phyloP scores from a whole-genome alignment of 2,329 filamentous ascomycete species.

The Fusarium nematophilum region DNA sequence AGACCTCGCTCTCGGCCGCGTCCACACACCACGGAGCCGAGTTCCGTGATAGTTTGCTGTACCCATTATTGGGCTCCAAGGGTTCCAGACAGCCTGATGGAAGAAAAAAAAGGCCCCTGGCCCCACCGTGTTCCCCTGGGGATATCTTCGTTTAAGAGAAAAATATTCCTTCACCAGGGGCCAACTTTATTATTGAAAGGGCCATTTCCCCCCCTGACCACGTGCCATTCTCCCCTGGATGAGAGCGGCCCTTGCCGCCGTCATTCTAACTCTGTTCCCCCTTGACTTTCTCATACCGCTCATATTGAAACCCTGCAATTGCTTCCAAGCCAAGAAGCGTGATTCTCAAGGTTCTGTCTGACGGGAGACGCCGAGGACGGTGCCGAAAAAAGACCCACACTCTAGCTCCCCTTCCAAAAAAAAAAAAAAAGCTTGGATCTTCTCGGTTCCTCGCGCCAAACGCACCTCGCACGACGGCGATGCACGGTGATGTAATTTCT shows the following conservation, averaged over 20 bases:
- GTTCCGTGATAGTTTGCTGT: conserved; percentile 10
- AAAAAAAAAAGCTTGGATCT: conserved; percentile 9
- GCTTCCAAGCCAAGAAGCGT: no score
- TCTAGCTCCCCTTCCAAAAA: conserved; percentile 6
- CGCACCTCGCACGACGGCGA: conserved; percentile 10
- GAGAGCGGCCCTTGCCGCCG: background rate
- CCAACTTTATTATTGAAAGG: background rate
- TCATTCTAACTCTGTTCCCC: no score
- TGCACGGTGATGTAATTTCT: conserved; percentile 41
- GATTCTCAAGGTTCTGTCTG: conserved; percentile 7
- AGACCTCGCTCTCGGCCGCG: conserved; percentile 23
- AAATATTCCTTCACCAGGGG: background rate
- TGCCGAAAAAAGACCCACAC: conserved; percentile 18
- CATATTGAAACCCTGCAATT: no score
- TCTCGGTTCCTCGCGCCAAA: background rate
- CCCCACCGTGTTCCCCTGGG: conserved; percentile 24
- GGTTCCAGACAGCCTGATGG: conserved; percentile 18
- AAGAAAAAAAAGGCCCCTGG: background rate
- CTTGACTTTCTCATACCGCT: no score
- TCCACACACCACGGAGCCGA: conserved; percentile 29
- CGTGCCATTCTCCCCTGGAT: background rate
- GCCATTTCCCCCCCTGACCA: background rate
- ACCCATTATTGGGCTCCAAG: conserved; percentile 38
- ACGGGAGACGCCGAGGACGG: conserved; percentile 29
- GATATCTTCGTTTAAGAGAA: conserved; percentile 7